These are phyloP conservation scores for Pichia occidentalis DNA, from an alignment of 805 yeast species.

Conservation along the genomic window DNA sequence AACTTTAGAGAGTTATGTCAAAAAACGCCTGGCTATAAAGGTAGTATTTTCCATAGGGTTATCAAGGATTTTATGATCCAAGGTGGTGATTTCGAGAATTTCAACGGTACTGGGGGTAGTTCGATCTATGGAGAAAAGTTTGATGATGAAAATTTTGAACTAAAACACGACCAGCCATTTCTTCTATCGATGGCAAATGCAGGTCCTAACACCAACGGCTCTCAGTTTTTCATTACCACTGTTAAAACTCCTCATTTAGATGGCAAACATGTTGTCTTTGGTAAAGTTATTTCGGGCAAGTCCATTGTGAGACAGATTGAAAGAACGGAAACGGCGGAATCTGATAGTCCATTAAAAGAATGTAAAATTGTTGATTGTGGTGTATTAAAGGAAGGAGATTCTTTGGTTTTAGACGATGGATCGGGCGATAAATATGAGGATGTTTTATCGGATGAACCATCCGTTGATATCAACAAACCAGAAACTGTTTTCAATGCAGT, in stretches of 20 bases:
- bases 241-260: constrained; percentile 91
- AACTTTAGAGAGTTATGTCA: constrained; percentile 86
- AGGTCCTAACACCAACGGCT: constrained; percentile 92
- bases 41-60: constrained; percentile 88
- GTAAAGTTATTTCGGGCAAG: constrained; percentile 79
- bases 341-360: constrained; percentile 65
- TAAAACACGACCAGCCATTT: constrained; percentile 77
- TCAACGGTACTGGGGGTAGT: constrained; percentile 74
- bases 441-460: constrained; percentile 64
- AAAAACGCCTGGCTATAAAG: constrained; percentile 82
- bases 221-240: constrained; percentile 92
- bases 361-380: constrained; percentile 79
- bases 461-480: constrained; percentile 52
- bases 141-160: constrained; percentile 81
- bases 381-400: constrained; percentile 54
- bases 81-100: constrained; percentile 85
- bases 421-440: constrained; percentile 83
- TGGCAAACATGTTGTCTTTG: constrained; percentile 95
- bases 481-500: constrained; percentile 64
- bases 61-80: constrained; percentile 88
- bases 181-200: constrained; percentile 95
- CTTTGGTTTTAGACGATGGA: constrained; percentile 55
- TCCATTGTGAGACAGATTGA: constrained; percentile 76
- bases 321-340: constrained; percentile 52
- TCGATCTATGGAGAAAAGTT: constrained; percentile 79